phyloP scores from a whole-genome alignment of 257 asterid genomes.

The Anisodus tanguticus region DNA sequence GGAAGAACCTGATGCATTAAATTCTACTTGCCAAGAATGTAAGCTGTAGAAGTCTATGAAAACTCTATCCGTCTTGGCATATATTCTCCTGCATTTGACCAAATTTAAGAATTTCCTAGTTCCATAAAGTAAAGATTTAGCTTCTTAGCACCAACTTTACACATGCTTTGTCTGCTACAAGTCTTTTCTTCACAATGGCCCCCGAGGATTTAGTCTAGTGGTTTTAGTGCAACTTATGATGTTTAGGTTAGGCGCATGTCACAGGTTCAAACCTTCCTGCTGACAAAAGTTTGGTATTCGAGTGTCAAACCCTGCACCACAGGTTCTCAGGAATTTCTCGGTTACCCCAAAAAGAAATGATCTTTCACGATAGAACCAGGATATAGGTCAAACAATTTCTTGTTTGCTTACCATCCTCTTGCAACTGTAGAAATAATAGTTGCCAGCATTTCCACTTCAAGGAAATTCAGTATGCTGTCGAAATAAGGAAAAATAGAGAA shows the following conservation, averaged over 20 bases:
- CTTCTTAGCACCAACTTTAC: neutral
- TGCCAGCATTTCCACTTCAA: neutral
- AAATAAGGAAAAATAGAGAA: neutral
- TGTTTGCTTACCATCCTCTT: constrained; percentile 18
- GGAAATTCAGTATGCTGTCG: neutral
- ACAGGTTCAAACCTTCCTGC: neutral
- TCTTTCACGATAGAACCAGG: neutral
- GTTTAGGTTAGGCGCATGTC: neutral
- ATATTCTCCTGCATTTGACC: neutral
- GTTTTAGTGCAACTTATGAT: neutral
- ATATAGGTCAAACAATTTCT: constrained; percentile 4
- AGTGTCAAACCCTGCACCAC: neutral
- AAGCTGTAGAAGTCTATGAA: neutral
- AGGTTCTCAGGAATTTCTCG: neutral
- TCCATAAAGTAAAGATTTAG: constrained; percentile 11
- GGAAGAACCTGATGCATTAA: neutral
- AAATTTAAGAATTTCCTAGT: neutral
- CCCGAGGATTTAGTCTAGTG: neutral
- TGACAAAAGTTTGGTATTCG: neutral
- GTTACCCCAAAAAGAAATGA: neutral
- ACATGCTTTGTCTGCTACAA: constrained; percentile 21
- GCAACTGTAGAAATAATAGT: neutral
- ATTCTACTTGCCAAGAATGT: neutral
- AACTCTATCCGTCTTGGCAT: neutral
- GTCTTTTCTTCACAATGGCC: neutral